Conservation (phyloP, 2,329 filamentous ascomycete genomes). For the Parafenestella ontariensis region DNA sequence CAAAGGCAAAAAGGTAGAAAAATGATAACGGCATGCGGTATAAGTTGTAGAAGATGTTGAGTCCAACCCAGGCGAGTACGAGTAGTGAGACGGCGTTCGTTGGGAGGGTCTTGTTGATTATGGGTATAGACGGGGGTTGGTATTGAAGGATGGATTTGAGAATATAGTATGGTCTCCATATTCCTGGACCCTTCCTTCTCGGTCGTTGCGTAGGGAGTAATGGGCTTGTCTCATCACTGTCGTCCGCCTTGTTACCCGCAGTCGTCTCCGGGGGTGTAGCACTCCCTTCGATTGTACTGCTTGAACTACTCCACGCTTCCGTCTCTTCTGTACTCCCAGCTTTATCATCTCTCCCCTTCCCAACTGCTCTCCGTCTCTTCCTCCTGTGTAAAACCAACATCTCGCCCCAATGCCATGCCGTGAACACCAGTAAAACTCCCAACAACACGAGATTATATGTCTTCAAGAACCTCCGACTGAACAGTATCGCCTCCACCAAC, state of each 20-base stretch:
- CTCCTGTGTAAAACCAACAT: slow-evolving; percentile 29
- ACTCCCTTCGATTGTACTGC: slow-evolving; percentile 48
- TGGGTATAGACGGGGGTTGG: slow-evolving; percentile 64
- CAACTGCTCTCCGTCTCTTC: slow-evolving; percentile 7
- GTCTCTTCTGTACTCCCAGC: slow-evolving; percentile 5
- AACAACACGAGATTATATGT: slow-evolving; percentile 52
- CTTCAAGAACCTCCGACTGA: slow-evolving; percentile 46
- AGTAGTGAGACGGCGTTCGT: slow-evolving; percentile 64
- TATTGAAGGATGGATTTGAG: slow-evolving; percentile 56
- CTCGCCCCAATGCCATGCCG: slow-evolving; percentile 47
- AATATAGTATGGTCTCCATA: slow-evolving; percentile 30
- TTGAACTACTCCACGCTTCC: slow-evolving; percentile 48
- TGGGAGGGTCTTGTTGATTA: slow-evolving; percentile 64
- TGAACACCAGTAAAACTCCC: slow-evolving; percentile 46
- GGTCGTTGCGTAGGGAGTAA: slow-evolving; percentile 30
- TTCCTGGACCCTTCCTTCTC: slow-evolving; percentile 2
- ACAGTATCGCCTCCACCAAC: slow-evolving; percentile 49
- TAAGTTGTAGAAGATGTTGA: slow-evolving; percentile 67
- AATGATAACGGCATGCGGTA: slow-evolving; percentile 58
- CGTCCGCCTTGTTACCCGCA: slow-evolving; percentile 21
- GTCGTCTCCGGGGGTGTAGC: slow-evolving; percentile 39
- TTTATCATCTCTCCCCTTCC: neutral
- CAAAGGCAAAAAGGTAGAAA: slow-evolving; percentile 64
- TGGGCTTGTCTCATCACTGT: slow-evolving; percentile 41
- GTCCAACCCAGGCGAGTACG: slow-evolving; percentile 58